These are phyloP conservation scores for Populus pruinosa DNA, from an alignment of 345 rosid genomes.

Conservation along the genomic window DNA sequence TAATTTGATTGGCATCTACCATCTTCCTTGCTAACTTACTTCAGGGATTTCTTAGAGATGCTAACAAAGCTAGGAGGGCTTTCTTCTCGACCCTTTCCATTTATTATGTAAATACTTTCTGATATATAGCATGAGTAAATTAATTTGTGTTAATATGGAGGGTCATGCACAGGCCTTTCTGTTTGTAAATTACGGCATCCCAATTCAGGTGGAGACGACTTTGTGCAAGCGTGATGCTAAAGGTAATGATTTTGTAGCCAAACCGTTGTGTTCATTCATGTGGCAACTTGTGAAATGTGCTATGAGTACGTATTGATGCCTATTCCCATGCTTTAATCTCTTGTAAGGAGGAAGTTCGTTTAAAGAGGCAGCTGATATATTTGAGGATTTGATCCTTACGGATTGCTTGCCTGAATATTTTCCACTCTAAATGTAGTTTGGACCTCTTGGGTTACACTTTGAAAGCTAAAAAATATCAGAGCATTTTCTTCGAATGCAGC, in stretches of 20 bases:
- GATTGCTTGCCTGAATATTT: too few species aligned
- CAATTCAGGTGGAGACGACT: neutral
- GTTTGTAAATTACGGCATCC: constrained; percentile 12
- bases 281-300: neutral
- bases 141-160: neutral
- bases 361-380: too few species aligned
- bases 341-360: too few species aligned
- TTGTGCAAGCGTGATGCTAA: neutral
- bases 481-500: too few species aligned
- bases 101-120: neutral
- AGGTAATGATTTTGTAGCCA: neutral
- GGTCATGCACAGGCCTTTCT: neutral
- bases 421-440: too few species aligned
- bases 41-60: neutral
- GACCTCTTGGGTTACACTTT: too few species aligned
- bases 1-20: neutral
- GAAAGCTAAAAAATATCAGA: too few species aligned
- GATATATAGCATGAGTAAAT: neutral
- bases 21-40: neutral
- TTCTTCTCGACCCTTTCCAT: neutral
- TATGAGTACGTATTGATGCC: neutral
- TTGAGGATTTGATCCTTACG: too few species aligned
- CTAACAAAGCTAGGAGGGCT: neutral
- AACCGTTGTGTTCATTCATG: neutral
- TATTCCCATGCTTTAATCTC: neutral